A percentile compares a stretch with the other conserved stretches of the same genome.
Conservation (phyloP, 495 filamentous ascomycete species). For the Neurospora sp. region DNA sequence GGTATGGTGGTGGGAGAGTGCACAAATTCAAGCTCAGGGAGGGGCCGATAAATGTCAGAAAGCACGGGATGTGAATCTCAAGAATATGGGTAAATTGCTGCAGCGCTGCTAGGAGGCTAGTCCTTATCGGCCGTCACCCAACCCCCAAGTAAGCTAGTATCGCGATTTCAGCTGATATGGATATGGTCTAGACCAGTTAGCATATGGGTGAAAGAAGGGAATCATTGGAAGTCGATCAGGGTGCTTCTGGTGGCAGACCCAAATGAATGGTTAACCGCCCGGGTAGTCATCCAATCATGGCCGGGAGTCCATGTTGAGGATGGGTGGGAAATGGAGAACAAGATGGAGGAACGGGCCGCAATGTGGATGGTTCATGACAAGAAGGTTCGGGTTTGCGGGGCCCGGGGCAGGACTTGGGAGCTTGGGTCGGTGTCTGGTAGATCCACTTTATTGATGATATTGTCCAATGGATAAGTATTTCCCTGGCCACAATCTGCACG, state of each 20-base stretch:
- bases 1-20: no score
- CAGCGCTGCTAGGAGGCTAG: no score
- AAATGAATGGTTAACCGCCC: background rate
- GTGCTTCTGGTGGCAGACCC: background rate
- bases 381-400: background rate
- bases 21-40: no score
- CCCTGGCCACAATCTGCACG: background rate
- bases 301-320: background rate
- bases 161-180: no score
- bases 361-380: background rate
- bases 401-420: background rate
- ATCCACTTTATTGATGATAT: background rate
- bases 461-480: background rate
- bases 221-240: background rate
- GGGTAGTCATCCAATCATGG: background rate
- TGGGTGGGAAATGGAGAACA: background rate
- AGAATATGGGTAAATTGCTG: no score
- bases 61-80: no score
- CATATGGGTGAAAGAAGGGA: no score
- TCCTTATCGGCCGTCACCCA: no score
- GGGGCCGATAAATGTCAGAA: no score
- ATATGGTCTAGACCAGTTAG: no score
- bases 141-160: no score
- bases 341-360: background rate
- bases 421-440: background rate